Evolutionary conservation across 2,329 filamentous ascomycete species (phyloP), one percentile per base, ranked within the genome.

Genomic region (Thermoascus crustaceus): DNA sequence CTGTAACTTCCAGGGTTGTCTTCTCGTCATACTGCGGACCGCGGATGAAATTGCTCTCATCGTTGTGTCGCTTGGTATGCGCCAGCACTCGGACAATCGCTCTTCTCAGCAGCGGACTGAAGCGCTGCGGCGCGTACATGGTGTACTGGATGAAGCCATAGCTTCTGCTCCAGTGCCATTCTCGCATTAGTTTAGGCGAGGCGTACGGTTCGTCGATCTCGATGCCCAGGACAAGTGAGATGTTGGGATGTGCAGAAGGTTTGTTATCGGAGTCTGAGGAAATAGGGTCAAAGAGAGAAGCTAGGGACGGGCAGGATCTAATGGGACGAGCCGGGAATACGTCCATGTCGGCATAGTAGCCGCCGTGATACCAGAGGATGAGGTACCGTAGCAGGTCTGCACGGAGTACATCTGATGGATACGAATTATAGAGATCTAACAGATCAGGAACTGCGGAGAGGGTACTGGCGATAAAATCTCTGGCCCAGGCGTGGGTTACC

Each of bases 361-460:
- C 58, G 8, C 57, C 58, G 17, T 52, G 48, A 35, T 58, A 58
- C 54, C 57, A 61, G 4, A 61, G 38, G 2, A 61, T 39, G 3
- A 61, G 43, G 29, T 60, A 61, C 10, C 57, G 55, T 8, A 65
- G 42, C 45, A 65, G 14, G 57, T 79, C 26, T 67, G 77, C 25
- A 67, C 75, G 4, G 54, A 68, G 40, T 54, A 72, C 42, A 59
- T 69, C 9, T 63, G 80, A 44, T 0, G 55, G 55, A 20, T 57
- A 59, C 23, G 52, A 50, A 20, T 50, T 41, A 39, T 57, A 60
- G 3, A 52, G 19, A 1, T 26, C 38, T 11, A 42, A 40, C 5
- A 60, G 45, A 3, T 52, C 51, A 3, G 56, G 56, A 3, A 58
- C 39, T 4, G 49, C 40, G 3, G 45, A 41, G 4, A 55, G 34